Evolutionary conservation across 2,329 filamentous ascomycete genomes (phyloP).

Genomic region (Epichloe sylvatica): DNA sequence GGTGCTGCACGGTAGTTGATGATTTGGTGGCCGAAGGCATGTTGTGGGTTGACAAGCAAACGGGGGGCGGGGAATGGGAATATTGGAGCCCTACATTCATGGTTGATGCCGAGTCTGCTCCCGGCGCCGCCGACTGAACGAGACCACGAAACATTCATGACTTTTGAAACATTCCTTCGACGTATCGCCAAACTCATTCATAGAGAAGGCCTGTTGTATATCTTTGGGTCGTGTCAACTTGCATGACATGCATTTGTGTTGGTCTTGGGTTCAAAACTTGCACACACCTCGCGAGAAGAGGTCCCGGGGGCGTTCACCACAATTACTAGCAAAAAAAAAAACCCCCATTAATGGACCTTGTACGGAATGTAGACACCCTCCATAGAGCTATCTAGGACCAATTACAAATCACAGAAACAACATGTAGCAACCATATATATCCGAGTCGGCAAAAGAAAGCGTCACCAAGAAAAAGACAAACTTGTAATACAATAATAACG

Average conservation of each 20-base stretch:
- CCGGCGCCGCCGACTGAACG: not conserved
- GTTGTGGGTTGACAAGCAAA: slow-evolving; percentile 87
- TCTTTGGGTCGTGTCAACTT: too few relatives aligned
- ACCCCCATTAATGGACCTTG: not conserved
- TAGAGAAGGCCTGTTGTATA: too few relatives aligned
- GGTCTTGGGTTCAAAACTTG: too few relatives aligned
- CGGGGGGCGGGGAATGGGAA: slow-evolving; percentile 58
- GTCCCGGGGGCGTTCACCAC: not conserved
- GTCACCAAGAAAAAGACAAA: not conserved
- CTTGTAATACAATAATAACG: slow-evolving; percentile 6
- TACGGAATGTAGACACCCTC: not conserved
- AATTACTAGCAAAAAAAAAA: not conserved
- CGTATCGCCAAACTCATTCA: too few relatives aligned
- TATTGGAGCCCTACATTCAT: slow-evolving; percentile 85
- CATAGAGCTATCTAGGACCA: not conserved
- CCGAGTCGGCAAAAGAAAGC: not conserved
- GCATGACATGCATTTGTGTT: too few relatives aligned
- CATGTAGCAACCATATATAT: not conserved
- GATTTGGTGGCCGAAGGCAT: slow-evolving; percentile 80
- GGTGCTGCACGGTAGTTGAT: slow-evolving; percentile 80
- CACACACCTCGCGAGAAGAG: not conserved
- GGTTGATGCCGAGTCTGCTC: slow-evolving; percentile 23
- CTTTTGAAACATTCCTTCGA: too few relatives aligned
- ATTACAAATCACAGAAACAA: not conserved
- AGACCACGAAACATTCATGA: too few relatives aligned